Conservation (phyloP, 495 filamentous ascomycete genomes). For the Aspergillus egyptiacus region DNA sequence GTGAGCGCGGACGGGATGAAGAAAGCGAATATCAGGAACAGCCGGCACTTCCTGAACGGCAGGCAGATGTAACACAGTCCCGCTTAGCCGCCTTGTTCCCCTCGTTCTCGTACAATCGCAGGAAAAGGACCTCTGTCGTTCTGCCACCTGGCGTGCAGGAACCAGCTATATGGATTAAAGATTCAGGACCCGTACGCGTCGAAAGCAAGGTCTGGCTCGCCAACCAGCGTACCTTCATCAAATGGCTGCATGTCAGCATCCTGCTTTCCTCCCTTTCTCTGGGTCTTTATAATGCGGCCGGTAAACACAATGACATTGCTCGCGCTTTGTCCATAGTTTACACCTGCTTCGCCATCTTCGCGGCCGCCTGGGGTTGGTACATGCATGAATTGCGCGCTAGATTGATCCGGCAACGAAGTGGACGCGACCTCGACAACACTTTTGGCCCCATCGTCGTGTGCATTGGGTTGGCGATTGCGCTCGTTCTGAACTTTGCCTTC, state of each 20-base stretch:
- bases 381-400: constrained; percentile 68
- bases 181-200: constrained; percentile 79
- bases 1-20: background rate
- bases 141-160: constrained; percentile 83
- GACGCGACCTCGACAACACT: constrained; percentile 85
- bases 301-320: constrained; percentile 62
- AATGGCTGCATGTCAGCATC: constrained; percentile 92
- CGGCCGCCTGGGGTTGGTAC: constrained; percentile 80
- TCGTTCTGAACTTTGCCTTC: constrained; percentile 85
- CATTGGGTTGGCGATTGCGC: constrained; percentile 66
- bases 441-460: constrained; percentile 80
- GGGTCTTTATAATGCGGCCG: constrained; percentile 81
- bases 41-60: constrained; percentile 14
- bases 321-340: constrained; percentile 73
- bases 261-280: constrained; percentile 77
- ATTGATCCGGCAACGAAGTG: constrained; percentile 78
- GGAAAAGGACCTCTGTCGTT: constrained; percentile 36
- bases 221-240: constrained; percentile 94
- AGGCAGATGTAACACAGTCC: constrained; percentile 23
- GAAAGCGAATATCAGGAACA: constrained; percentile 9
- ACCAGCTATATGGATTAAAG: constrained; percentile 83
- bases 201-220: constrained; percentile 98
- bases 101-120: constrained; percentile 64
- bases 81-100: constrained; percentile 59
- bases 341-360: constrained; percentile 72